A percentile compares a stretch with the other conserved stretches of the same genome.
Evolutionary conservation across 345 rosid species (phyloP).

Genomic region (Clarkia xantiana): DNA sequence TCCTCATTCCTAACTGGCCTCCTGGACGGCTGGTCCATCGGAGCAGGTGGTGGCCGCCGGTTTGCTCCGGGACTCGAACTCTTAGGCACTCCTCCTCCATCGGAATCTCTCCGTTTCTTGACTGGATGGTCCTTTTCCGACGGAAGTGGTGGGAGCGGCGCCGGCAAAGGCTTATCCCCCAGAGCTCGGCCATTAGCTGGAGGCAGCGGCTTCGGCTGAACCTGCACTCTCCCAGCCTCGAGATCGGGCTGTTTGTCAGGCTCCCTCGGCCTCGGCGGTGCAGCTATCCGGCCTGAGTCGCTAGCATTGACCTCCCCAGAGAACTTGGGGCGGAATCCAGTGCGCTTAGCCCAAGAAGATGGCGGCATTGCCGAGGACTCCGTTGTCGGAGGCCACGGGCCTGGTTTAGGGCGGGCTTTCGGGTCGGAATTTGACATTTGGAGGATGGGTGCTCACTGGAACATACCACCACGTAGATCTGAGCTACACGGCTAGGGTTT

Average conservation of each 20-base stretch:
- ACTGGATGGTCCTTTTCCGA: conserved; percentile 17
- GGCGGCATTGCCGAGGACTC: conserved; percentile 77
- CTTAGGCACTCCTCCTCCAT: conserved; percentile 41
- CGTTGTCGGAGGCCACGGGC: conserved; percentile 59
- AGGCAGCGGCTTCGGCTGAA: conserved; percentile 8
- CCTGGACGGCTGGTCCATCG: conserved; percentile 25
- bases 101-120: conserved; percentile 80
- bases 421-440: conserved; percentile 60
- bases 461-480: conserved; percentile 19
- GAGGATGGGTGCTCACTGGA: conserved; percentile 4
- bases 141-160: conserved; percentile 8
- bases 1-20: conserved; percentile 50
- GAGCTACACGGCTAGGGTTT: conserved; percentile 9
- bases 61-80: conserved; percentile 31
- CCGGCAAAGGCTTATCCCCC: conserved; percentile 16
- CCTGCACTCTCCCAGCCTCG: conserved; percentile 46
- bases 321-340: conserved; percentile 89
- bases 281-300: conserved; percentile 56
- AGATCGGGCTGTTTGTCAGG: conserved; percentile 45
- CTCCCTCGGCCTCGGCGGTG: conserved; percentile 36
- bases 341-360: conserved; percentile 86
- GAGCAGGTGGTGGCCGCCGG: conserved; percentile 23
- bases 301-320: conserved; percentile 82
- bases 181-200: conserved; percentile 13
- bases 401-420: conserved; percentile 55